Evolutionary conservation across 2,329 filamentous ascomycete species (phyloP).

Genomic region (Bimuria novae-zelandiae): DNA sequence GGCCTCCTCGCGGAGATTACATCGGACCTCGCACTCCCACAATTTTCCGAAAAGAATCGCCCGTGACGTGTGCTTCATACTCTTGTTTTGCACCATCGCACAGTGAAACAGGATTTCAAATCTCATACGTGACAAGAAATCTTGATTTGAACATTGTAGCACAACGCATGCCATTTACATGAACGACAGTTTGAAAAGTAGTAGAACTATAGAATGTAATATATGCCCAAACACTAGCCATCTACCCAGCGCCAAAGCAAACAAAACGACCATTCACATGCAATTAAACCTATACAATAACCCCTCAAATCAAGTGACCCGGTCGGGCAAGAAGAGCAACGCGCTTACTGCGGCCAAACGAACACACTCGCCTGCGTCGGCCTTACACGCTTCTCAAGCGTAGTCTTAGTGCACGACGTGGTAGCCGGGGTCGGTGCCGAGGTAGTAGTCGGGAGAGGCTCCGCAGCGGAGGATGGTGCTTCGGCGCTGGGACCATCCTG

Average conservation of each 20-base stretch:
- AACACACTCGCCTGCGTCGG: slow-evolving; percentile 3
- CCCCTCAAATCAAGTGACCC: background rate
- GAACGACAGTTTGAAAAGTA: too few species aligned
- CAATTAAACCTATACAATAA: background rate
- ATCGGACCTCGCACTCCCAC: too few species aligned
- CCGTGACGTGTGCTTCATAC: too few species aligned
- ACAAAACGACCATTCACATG: background rate
- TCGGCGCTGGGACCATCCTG: background rate
- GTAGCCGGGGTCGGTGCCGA: background rate
- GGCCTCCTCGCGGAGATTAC: too few species aligned
- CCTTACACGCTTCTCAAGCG: slow-evolving; percentile 1
- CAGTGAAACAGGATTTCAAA: too few species aligned
- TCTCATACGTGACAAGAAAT: too few species aligned
- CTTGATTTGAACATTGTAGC: too few species aligned
- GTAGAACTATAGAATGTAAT: too few species aligned
- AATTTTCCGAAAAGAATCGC: too few species aligned
- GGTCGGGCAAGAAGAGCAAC: background rate
- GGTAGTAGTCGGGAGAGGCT: background rate
- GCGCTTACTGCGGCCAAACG: slow-evolving; percentile 6
- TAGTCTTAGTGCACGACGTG: background rate
- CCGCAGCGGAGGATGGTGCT: background rate
- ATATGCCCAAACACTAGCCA: too few species aligned
- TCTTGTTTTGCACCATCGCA: too few species aligned
- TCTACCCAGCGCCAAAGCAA: slow-evolving; percentile 1
- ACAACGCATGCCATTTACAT: too few species aligned